Evolutionary conservation across 2,329 filamentous ascomycete genomes (phyloP).

Genomic region (Nothopassalora personata): DNA sequence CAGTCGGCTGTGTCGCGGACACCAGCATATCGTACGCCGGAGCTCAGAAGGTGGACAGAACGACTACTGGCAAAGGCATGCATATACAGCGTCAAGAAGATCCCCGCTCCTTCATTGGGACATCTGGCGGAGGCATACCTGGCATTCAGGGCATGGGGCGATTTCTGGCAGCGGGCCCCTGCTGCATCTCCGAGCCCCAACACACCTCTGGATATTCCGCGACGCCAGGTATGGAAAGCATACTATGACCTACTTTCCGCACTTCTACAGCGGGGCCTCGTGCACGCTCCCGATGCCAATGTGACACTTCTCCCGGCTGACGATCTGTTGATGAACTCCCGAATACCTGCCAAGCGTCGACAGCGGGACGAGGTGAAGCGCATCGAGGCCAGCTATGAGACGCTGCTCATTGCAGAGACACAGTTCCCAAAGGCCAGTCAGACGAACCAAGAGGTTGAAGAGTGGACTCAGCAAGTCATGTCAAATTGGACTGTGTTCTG

Average conservation of each 20-base stretch:
- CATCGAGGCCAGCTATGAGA: conserved; percentile 75
- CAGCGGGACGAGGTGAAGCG: conserved; percentile 72
- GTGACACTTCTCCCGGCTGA: conserved; percentile 9
- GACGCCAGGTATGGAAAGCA: conserved; percentile 71
- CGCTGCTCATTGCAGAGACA: conserved; percentile 69
- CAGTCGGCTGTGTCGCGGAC: conserved; percentile 17
- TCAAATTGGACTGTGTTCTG: conserved; percentile 80
- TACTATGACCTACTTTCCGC: conserved; percentile 77
- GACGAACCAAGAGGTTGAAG: conserved; percentile 71
- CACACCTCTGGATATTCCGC: conserved; percentile 34
- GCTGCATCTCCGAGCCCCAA: conserved; percentile 31
- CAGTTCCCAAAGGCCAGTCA: conserved; percentile 80
- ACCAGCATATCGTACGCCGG: conserved; percentile 27
- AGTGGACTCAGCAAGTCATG: conserved; percentile 73
- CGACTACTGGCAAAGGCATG: conserved; percentile 29
- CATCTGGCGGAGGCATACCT: conserved; percentile 22
- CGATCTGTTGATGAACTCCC: conserved; percentile 15
- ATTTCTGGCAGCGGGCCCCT: conserved; percentile 52
- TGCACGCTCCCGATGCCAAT: conserved; percentile 42
- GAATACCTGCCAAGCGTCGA: conserved; percentile 32
- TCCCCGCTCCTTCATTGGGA: conserved; percentile 17
- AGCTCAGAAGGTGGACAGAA: conserved; percentile 32
- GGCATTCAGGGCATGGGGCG: conserved; percentile 59
- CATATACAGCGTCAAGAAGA: conserved; percentile 24
- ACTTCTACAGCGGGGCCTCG: conserved; percentile 63